phyloP scores from a whole-genome alignment of 495 filamentous ascomycete species.

The Neurospora tetrasperma region DNA sequence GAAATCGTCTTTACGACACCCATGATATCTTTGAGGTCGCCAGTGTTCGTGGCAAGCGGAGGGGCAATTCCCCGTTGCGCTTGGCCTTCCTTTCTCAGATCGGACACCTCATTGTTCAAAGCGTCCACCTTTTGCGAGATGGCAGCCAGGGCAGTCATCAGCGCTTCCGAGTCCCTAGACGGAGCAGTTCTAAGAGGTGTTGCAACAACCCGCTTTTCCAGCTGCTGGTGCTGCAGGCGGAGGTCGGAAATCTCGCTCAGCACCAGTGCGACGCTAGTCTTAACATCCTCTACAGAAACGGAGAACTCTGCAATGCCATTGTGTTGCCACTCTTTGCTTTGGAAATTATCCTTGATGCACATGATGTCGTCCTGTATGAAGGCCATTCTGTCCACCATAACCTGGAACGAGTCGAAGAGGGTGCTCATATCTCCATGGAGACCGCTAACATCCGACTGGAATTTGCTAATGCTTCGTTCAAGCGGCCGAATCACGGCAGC shows the following conservation, averaged over 20 bases:
- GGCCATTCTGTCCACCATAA: slow-evolving; percentile 6
- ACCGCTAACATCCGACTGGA: slow-evolving; percentile 1
- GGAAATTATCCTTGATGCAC: neutral
- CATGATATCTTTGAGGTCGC: neutral
- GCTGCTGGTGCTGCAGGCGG: neutral
- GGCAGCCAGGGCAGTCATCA: neutral
- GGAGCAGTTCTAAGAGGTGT: neutral
- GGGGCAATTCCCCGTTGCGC: neutral
- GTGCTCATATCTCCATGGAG: slow-evolving; percentile 3
- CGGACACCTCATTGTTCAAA: slow-evolving; percentile 9
- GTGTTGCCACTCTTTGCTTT: neutral
- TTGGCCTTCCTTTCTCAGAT: slow-evolving; percentile 3
- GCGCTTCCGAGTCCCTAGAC: neutral
- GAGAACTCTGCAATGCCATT: neutral
- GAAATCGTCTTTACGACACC: neutral
- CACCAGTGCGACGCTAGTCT: slow-evolving; percentile 1
- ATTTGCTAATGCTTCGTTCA: slow-evolving; percentile 1
- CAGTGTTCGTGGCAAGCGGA: neutral
- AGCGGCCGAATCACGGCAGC: neutral
- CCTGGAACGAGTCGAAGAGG: slow-evolving; percentile 1
- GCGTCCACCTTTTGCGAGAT: neutral
- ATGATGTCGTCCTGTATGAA: neutral
- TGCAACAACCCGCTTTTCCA: neutral
- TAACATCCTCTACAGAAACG: slow-evolving; percentile 11
- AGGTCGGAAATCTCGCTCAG: slow-evolving; percentile 5